Evolutionary conservation across 73 alveolate genomes (phyloP).

Genomic region (Paramecium biaurelia): DNA sequence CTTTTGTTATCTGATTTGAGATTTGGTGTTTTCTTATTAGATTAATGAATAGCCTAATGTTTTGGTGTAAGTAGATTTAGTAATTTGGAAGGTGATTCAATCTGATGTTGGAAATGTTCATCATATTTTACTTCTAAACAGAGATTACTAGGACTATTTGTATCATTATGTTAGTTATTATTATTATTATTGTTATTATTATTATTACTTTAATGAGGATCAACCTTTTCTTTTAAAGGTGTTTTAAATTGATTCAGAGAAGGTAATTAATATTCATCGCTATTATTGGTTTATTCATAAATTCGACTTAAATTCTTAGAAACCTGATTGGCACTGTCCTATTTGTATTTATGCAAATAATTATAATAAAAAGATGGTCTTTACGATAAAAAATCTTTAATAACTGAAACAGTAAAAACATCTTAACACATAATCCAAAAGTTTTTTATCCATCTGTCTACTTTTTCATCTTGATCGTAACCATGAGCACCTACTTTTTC

Average conservation of each 20-base stretch:
- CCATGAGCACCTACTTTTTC: conserved; percentile 32
- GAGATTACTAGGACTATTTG: neutral
- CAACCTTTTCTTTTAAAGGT: conserved; percentile 3
- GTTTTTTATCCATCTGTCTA: conserved; percentile 47
- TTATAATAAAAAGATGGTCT: conserved; percentile 45
- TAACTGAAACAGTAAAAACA: conserved; percentile 42
- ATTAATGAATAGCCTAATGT: neutral
- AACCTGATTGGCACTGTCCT: neutral
- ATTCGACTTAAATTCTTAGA: conserved; percentile 26
- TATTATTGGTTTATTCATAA: neutral
- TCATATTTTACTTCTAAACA: conserved; percentile 2
- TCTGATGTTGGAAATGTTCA: neutral
- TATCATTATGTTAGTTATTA: neutral
- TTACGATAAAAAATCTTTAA: conserved; percentile 23
- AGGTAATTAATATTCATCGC: conserved; percentile 51
- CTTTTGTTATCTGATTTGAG: conserved; percentile 25
- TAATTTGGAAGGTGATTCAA: conserved; percentile 44
- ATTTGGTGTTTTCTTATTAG: conserved; percentile 3
- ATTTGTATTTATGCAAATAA: conserved; percentile 24
- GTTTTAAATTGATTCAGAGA: conserved; percentile 24
- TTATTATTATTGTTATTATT: neutral
- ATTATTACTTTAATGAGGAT: neutral
- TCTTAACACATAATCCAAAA: conserved; percentile 59
- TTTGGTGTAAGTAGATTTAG: conserved; percentile 18
- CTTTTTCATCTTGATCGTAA: conserved; percentile 26